A percentile compares a stretch with the other conserved stretches of the same genome.
Evolutionary conservation across 495 filamentous ascomycete genomes (phyloP).

Genomic region (Pseudoneurospora amorphoporcata): DNA sequence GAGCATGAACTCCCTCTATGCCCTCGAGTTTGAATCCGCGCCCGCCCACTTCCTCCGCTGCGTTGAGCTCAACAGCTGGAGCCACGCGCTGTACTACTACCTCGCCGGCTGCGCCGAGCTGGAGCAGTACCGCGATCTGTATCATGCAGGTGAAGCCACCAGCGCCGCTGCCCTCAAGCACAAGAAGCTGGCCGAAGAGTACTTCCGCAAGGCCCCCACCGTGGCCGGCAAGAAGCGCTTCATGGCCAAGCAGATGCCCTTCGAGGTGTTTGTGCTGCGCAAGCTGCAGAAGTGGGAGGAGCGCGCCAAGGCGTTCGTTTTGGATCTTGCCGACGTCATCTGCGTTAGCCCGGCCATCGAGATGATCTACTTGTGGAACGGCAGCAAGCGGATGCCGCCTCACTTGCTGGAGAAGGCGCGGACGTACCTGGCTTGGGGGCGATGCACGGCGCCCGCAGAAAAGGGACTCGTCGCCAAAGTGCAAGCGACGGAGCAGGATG

Average conservation of each 20-base stretch:
- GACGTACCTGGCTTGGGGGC: constrained; percentile 51
- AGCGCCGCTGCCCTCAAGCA: constrained; percentile 21
- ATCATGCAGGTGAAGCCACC: constrained; percentile 37
- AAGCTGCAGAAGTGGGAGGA: constrained; percentile 89
- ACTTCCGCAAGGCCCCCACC: constrained; percentile 59
- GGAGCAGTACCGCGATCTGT: constrained; percentile 62
- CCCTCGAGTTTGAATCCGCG: constrained; percentile 61
- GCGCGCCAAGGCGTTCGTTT: constrained; percentile 54
- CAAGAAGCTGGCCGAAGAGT: constrained; percentile 55
- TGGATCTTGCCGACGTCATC: constrained; percentile 70
- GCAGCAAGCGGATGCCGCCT: constrained; percentile 62
- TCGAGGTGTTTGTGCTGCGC: constrained; percentile 76
- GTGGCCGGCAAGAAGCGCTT: constrained; percentile 79
- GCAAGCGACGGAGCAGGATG: constrained; percentile 57
- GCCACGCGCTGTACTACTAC: constrained; percentile 81
- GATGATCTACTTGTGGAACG: constrained; percentile 96
- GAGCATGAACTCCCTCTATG: constrained; percentile 67
- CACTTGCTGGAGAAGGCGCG: constrained; percentile 56
- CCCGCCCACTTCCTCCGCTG: constrained; percentile 68
- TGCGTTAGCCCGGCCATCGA: constrained; percentile 79
- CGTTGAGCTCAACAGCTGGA: constrained; percentile 83
- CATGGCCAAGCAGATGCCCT: constrained; percentile 80
- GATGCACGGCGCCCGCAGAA: constrained; percentile 40
- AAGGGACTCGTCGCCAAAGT: constrained; percentile 43
- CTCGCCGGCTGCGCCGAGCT: constrained; percentile 69